Evolutionary conservation across 176 grass and related monocot genomes (phyloP).

Genomic region (Sorghum bicolor): DNA sequence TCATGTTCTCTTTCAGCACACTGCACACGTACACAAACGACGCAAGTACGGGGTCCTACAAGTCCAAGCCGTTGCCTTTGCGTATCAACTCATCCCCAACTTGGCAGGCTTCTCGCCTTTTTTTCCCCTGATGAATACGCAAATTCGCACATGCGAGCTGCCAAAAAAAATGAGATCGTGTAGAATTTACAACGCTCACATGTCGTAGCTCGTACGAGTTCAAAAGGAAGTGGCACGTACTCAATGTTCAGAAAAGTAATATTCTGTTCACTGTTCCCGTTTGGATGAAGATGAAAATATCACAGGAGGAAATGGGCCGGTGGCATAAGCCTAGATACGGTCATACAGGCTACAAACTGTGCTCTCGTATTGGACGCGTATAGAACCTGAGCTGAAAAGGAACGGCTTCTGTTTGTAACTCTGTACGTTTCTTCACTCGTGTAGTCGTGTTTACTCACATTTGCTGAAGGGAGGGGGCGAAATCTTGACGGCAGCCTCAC

Average conservation of each 20-base stretch:
- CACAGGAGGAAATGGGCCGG: constrained; percentile 11
- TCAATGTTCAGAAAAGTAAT: constrained; percentile 4
- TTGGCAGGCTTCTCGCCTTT: too few relatives aligned
- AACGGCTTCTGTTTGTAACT: constrained; percentile 14
- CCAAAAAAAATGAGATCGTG: not conserved
- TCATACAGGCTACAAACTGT: not conserved
- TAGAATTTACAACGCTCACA: not conserved
- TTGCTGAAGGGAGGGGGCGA: not conserved
- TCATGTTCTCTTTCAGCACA: not conserved
- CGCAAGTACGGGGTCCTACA: not conserved
- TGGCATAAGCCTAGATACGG: constrained; percentile 1
- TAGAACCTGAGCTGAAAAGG: not conserved
- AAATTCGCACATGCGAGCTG: not conserved
- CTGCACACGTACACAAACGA: not conserved
- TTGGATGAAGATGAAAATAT: not conserved
- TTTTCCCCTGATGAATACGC: not conserved
- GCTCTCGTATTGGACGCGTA: not conserved
- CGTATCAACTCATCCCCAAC: not conserved
- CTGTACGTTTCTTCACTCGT: constrained; percentile 15
- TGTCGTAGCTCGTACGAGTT: not conserved
- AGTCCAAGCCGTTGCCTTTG: not conserved
- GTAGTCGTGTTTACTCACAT: constrained; percentile 26
- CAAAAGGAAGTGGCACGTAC: not conserved
- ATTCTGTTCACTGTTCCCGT: constrained; percentile 17
- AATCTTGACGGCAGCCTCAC: not conserved